Base-by-base conservation (phyloP, 306 rosid genomes). In the Corylus avellana region DNA sequence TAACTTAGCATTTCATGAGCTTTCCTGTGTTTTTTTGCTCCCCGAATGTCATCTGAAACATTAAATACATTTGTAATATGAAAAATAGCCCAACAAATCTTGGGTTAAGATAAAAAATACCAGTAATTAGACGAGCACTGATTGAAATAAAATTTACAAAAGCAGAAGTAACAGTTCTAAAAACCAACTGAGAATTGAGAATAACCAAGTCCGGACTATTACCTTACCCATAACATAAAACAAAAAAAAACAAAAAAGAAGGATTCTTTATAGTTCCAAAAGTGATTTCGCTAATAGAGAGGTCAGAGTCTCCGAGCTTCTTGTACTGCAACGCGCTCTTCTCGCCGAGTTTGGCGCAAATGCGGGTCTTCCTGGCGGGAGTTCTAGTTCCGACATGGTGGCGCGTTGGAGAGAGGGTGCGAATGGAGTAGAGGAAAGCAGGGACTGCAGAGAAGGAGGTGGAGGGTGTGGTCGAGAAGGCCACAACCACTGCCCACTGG, bases 221-320 rank as follows among this genome's bases (percentile, higher is more conserved):
- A 20, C 5, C 16, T 42, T 9, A 58, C 5, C 16, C 6, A 55
- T 7, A 70, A 13, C 27, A 70, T 16, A 67, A 25, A 14, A 57
- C 22, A 8, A 25, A 4, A 61, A 59, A 66, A n/a, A n/a, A n/a
- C n/a, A n/a, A n/a, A n/a, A n/a, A n/a, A n/a, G n/a, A n/a, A n/a
- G n/a, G n/a, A n/a, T n/a, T n/a, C n/a, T n/a, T n/a, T n/a, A n/a
- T 96, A 32, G 98, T 95, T 49, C 97, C 98, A 22, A 87, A 82
- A 49, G 97, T 91, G 79, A 95, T 85, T 84, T 95, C 98, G 75
- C 97, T 92, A 47, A 95, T 79, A 59, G 66, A 81, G 39, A 91
- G 98, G 92, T 95, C 96, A 29, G 98, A 95, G 50, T 95, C 97
- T 12, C 97, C 98, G 10, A 95, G 89, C 32, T 87, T 95, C 70